phyloP scores from a whole-genome alignment of 805 yeast species.

The Ogataea pini region DNA sequence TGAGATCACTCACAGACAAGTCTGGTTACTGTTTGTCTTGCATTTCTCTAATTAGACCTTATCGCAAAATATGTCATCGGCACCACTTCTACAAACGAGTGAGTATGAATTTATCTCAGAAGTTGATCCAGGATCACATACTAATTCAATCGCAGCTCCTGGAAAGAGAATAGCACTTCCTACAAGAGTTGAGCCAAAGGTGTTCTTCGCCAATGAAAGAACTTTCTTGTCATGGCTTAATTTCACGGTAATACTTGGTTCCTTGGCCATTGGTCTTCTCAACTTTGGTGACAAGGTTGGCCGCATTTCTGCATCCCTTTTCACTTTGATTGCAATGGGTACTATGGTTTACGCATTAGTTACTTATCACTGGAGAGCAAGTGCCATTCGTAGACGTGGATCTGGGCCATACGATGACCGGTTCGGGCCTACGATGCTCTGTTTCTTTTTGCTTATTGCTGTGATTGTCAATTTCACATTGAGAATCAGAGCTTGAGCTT shows the following conservation, averaged over 20 bases:
- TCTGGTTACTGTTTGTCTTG: background rate
- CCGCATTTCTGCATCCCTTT: slow-evolving; percentile 87
- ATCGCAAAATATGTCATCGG: slow-evolving; percentile 54
- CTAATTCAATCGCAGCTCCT: slow-evolving; percentile 27
- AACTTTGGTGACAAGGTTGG: slow-evolving; percentile 96
- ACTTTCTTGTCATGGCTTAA: slow-evolving; percentile 98
- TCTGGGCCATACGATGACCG: slow-evolving; percentile 99
- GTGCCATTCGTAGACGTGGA: slow-evolving; percentile 96
- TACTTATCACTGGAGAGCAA: slow-evolving; percentile 99
- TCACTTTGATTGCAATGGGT: slow-evolving; percentile 95
- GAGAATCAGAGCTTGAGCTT: slow-evolving; percentile 59
- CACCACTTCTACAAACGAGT: slow-evolving; percentile 73
- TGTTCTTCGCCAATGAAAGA: slow-evolving; percentile 98
- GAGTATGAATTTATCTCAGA: slow-evolving; percentile 25
- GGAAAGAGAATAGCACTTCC: slow-evolving; percentile 96
- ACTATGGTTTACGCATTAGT: slow-evolving; percentile 95
- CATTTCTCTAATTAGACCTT: background rate
- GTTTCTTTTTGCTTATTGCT: slow-evolving; percentile 89
- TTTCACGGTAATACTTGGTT: slow-evolving; percentile 97
- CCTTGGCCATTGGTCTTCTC: slow-evolving; percentile 91
- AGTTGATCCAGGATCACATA: background rate
- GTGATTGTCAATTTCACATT: slow-evolving; percentile 90
- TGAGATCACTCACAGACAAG: background rate
- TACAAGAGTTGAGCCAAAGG: slow-evolving; percentile 98
- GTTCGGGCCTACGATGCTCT: slow-evolving; percentile 96